These are phyloP conservation scores for Guillardia theta DNA, from an alignment of 78 protist species.

Conservation along the genomic window DNA sequence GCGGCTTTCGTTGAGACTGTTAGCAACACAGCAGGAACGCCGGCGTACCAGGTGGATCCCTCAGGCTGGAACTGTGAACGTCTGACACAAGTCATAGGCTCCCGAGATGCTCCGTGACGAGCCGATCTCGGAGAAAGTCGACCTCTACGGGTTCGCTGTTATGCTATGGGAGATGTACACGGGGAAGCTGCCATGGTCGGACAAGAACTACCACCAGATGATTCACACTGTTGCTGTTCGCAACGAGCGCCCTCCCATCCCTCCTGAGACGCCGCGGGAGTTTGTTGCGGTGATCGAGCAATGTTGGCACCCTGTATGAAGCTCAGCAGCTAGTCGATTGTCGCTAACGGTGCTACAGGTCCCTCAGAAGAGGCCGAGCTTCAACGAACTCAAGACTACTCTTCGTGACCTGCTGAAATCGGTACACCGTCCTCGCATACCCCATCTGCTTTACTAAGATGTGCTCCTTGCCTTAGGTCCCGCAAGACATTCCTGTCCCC, in stretches of 20 bases:
- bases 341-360: too few species aligned
- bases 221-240: neutral
- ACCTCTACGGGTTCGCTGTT: constrained; percentile 29
- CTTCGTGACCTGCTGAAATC: too few species aligned
- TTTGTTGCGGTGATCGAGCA: neutral
- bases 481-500: too few species aligned
- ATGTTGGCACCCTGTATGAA: too few species aligned
- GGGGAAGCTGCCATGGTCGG: constrained; percentile 38
- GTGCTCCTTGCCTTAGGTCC: too few species aligned
- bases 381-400: too few species aligned
- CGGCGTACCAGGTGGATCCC: constrained; percentile 28
- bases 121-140: constrained; percentile 36
- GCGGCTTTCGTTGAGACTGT: neutral
- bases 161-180: constrained; percentile 43
- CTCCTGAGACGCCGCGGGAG: neutral
- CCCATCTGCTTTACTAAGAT: too few species aligned
- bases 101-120: constrained; percentile 42
- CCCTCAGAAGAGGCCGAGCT: too few species aligned
- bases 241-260: constrained; percentile 27
- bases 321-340: too few species aligned
- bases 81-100: neutral
- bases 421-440: too few species aligned
- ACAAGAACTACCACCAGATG: constrained; percentile 36
- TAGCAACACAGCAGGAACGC: constrained; percentile 28
- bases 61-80: neutral